A percentile compares a stretch with the other conserved stretches of the same genome.
Evolutionary conservation across 352 stramenopile genomes (phyloP).

Genomic region (Aphanomyces stellatus): DNA sequence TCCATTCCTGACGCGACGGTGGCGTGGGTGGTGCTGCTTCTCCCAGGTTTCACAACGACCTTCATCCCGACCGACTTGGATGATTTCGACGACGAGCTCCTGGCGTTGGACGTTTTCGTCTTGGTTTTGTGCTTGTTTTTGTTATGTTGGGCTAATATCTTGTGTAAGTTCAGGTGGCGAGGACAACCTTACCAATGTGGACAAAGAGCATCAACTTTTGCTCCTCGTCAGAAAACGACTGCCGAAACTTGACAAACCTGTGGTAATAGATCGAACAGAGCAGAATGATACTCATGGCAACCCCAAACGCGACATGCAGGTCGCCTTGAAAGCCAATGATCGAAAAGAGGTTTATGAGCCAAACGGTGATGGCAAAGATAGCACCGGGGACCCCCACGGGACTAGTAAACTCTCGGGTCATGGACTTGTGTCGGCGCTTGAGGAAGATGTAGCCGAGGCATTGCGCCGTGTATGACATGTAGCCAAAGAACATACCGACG

Average conservation of each 20-base stretch:
- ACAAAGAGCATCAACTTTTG: conserved; percentile 29
- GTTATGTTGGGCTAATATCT: neutral
- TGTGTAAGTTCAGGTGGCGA: neutral
- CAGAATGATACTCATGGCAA: conserved; percentile 11
- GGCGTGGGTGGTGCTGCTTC: too few species aligned
- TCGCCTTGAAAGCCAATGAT: conserved; percentile 26
- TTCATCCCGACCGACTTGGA: too few species aligned
- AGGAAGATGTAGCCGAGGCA: conserved; percentile 29
- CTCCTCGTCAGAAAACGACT: conserved; percentile 30
- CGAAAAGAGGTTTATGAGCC: conserved; percentile 25
- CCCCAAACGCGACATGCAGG: conserved; percentile 8
- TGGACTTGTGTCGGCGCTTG: conserved; percentile 17
- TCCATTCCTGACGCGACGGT: too few species aligned
- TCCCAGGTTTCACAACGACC: too few species aligned
- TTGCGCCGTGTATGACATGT: conserved; percentile 25
- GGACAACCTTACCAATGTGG: conserved; percentile 19
- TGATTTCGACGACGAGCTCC: too few species aligned
- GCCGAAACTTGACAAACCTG: conserved; percentile 23
- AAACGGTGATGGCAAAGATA: conserved; percentile 26
- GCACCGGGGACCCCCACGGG: conserved; percentile 28
- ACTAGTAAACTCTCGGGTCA: conserved; percentile 20
- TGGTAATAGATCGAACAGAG: conserved; percentile 24
- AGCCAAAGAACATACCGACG: conserved; percentile 23
- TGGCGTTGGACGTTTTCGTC: neutral
- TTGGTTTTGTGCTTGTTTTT: neutral